Evolutionary conservation across 2,329 filamentous ascomycete genomes (phyloP).

Genomic region (Ophiocordyceps robertsii): DNA sequence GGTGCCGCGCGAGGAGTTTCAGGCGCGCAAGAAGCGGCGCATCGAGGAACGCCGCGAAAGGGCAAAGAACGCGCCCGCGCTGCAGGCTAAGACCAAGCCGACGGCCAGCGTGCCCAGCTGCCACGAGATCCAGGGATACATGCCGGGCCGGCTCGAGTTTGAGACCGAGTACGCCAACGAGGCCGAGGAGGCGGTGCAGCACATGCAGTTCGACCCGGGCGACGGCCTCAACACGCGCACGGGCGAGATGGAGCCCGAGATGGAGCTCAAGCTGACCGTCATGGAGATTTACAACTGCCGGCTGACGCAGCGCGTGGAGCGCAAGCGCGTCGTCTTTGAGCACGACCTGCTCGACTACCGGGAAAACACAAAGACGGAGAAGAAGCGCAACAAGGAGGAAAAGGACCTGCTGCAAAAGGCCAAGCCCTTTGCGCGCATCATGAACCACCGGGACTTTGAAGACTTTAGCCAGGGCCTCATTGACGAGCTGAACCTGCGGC

Average conservation of each 20-base stretch:
- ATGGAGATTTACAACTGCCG: constrained; percentile 97
- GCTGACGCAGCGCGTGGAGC: constrained; percentile 77
- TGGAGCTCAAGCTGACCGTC: constrained; percentile 92
- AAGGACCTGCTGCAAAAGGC: constrained; percentile 81
- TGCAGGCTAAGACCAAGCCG: constrained; percentile 87
- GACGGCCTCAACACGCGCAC: constrained; percentile 80
- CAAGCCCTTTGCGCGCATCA: constrained; percentile 92
- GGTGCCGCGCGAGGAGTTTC: constrained; percentile 84
- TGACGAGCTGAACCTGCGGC: constrained; percentile 80
- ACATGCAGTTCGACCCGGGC: constrained; percentile 96
- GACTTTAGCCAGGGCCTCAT: constrained; percentile 72
- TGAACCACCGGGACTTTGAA: constrained; percentile 87
- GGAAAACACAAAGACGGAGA: constrained; percentile 79
- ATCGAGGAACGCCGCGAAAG: constrained; percentile 87
- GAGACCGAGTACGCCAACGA: constrained; percentile 97
- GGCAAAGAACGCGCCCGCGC: constrained; percentile 68
- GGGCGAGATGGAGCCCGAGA: constrained; percentile 82
- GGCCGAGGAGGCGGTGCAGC: constrained; percentile 92
- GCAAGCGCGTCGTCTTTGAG: constrained; percentile 95
- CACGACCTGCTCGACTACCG: constrained; percentile 88
- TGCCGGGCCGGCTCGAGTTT: constrained; percentile 94
- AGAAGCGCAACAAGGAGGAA: constrained; percentile 93
- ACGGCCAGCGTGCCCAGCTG: constrained; percentile 91
- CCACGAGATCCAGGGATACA: constrained; percentile 96
- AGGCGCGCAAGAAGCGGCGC: constrained; percentile 77